Base-by-base conservation (phyloP, 2,329 filamentous ascomycete species). In the Penicillium polonicum region DNA sequence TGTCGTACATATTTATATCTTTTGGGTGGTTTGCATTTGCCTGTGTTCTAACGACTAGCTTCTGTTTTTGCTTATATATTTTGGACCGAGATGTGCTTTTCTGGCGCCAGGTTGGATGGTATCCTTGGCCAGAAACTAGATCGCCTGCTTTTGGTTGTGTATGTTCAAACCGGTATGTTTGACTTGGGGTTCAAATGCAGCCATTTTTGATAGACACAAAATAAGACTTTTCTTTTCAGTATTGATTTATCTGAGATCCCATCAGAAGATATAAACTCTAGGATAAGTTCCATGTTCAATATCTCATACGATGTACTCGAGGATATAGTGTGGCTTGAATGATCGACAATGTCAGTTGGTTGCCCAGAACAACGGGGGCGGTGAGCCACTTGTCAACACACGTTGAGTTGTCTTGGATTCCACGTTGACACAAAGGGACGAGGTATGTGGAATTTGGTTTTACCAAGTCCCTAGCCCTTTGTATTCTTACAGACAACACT, bases 341-440 rank as follows among this genome's bases (percentile, higher is more conserved):
- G 53, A 48, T 59, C 54, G 54, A 52, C 48, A 25, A 33, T 46
- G 42, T 52, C 54, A 57, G 50, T 45, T 48, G 46, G 61, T 60
- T 59, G 60, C 63, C 51, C 57, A n/a, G 61, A 46, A 59, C 59
- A 57, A 64, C 60, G 52, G 57, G 60, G 58, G 60, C 63, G 63
- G 63, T 65, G 60, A 64, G 48, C 2, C 9, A 38, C 21, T 43
- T 42, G 59, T 64, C 60, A 64, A 64, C 59, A 61, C 19, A 48
- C 33, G 31, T 29, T 23, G 33, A 52, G 17, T 36, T 41, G 50
- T 43, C 52, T 52, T 39, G 33, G 36, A 39, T 57, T 50, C 21
- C 36, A 51, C 44, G 27, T 42, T 49, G 23, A 55, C 58, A 55
- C 23, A 29, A 42, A 55, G 46, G 52, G 29, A 52, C 17, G 17